Evolutionary conservation across 306 rosid species (phyloP), one percentile per base, ranked within the genome.

Genomic region (Astragalus glycyphyllos): DNA sequence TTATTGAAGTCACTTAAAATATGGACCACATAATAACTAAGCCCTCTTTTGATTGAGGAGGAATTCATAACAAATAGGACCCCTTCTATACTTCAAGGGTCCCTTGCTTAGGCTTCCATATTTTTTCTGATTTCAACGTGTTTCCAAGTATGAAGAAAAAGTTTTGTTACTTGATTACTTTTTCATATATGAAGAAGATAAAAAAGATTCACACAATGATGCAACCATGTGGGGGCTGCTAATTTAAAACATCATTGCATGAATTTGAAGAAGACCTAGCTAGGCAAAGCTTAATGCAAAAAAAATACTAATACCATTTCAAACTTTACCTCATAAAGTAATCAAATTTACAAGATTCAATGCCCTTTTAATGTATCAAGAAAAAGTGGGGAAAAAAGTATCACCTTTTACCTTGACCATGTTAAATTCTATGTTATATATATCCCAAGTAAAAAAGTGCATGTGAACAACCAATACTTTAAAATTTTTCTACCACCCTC

Each of bases 121-220:
- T 77, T 74, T 77, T 84, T 45, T 72, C 79, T 77, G 77, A 74
- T 59, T 70, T 75, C 68, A 51, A 80, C 82, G 83, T 79, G 75
- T 71, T 67, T 44, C 73, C 34, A 64, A 64, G n/a, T 11, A 15
- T 20, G 45, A 68, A 49, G 23, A 15, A 16, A 69, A 69, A 61
- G 46, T 90, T 72, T 71, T 82, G 88, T 80, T 76, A 66, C 78
- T 75, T 70, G 45, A 42, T 69, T 67, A 54, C 74, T 77, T 80
- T 82, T 78, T 74, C 55, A 68, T 71, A 68, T 71, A 63, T 51
- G 65, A 77, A 77, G 79, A 73, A 71, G 86, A 74, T 80, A 72
- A 82, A 84, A 37, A 82, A 75, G 84, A 82, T 82, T 82, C 86
- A 83, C 53, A 48, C 87, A 79, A 80, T 86, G 82, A 84, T 84